Conservation (phyloP, 495 filamentous ascomycete genomes). For the Penicillium ochrochloron region DNA sequence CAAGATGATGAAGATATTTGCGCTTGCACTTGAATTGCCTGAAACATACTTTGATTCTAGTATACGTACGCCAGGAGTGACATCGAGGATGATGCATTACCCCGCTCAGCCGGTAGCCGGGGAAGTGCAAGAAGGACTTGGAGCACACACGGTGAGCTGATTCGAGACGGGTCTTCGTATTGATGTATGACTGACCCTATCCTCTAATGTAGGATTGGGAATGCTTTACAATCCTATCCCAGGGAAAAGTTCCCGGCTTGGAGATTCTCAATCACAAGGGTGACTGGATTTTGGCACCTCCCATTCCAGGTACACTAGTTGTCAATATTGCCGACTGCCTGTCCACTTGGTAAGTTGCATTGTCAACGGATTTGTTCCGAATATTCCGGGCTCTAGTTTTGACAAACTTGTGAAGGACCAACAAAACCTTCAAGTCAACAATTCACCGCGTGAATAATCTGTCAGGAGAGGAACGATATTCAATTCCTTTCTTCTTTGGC, state of each 20-base stretch:
- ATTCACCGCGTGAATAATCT: slow-evolving; percentile 56
- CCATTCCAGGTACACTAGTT: slow-evolving; percentile 50
- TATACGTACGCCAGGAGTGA: slow-evolving; percentile 47
- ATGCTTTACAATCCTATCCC: slow-evolving; percentile 50
- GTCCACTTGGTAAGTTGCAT: slow-evolving; percentile 41
- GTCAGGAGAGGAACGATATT: slow-evolving; percentile 49
- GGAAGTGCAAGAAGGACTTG: slow-evolving; percentile 47
- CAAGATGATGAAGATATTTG: slow-evolving; percentile 48
- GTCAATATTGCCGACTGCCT: slow-evolving; percentile 58
- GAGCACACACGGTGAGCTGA: slow-evolving; percentile 44
- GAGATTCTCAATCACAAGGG: slow-evolving; percentile 47
- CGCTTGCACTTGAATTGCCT: slow-evolving; percentile 47
- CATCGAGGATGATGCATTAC: slow-evolving; percentile 51
- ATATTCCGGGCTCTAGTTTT: neutral
- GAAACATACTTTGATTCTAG: slow-evolving; percentile 51
- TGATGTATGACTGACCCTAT: neutral
- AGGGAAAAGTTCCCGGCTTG: slow-evolving; percentile 45
- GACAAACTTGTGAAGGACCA: slow-evolving; percentile 33
- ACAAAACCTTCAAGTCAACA: slow-evolving; percentile 50
- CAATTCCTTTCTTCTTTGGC: slow-evolving; percentile 54
- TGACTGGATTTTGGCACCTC: slow-evolving; percentile 50
- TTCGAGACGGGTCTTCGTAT: neutral
- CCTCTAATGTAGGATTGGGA: slow-evolving; percentile 43
- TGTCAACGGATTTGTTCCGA: neutral
- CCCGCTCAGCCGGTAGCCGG: slow-evolving; percentile 39